Base-by-base conservation (phyloP, 2,329 filamentous ascomycete species). In the Ceratocystis diversiconidia region DNA sequence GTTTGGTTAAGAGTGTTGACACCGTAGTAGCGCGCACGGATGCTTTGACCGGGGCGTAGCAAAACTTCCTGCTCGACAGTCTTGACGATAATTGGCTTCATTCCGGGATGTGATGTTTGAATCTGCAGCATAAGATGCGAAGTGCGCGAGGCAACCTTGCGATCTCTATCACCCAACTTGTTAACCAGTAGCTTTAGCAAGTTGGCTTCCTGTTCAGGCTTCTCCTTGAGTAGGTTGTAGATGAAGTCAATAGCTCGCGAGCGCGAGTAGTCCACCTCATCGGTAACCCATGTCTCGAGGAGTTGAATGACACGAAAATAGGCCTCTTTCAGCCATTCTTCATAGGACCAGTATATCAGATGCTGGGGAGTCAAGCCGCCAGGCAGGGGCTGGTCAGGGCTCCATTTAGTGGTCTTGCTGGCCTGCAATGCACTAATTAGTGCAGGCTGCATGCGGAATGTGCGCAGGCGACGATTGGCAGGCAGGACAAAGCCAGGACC, bases 1-100 rank as follows among this genome's bases (percentile, higher is more conserved):
- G 92, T 97, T 76, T 99, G 95, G 74, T 99, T 99, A 62, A 99
- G 80, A 0, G 94, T 97, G 73, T 96, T 96, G 74, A 96, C 86
- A 43, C 90, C 92, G 75, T 96, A 96, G 76, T 99, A 99, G 73
- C 90, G 95, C 50, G 92, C 90, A 70, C 95, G 89, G 44, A 87
- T 80, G 72, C 85, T 92, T 75, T 97, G 94, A 10, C 90, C 89
- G 0, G 92, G 89, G 63, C 90, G 85, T 73, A 96, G 88, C 25
- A 99, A 78, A 60, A 95, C 82, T 70, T 97, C 92, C 65, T 88
- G 86, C 74, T 99, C 92, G 55, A 99, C 85, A 8, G 86, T 85
- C 68, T 84, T 86, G 70, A 96, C 85, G 69, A 99, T 88, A 63
- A 95, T 86, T 17, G 84, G 80, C 75, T 96, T 97, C 94, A 99